phyloP scores from a whole-genome alignment of 2,329 filamentous ascomycete genomes.

The Sarocladium strictum region DNA sequence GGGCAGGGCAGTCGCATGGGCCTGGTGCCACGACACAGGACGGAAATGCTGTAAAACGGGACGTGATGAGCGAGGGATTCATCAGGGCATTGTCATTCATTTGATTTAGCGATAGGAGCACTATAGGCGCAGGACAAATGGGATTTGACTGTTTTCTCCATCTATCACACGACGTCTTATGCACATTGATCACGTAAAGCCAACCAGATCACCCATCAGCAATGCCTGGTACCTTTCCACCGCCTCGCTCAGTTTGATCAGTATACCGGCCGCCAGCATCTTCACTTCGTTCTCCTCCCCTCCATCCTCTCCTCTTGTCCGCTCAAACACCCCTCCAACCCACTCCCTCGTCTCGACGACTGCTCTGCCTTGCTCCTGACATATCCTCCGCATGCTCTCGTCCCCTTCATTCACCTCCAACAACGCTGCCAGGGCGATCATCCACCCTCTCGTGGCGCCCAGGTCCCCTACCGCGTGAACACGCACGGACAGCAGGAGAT shows the following conservation, averaged over 20 bases:
- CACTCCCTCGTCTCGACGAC: constrained; percentile 84
- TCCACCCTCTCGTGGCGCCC: constrained; percentile 63
- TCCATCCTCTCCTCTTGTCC: constrained; percentile 42
- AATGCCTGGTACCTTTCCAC: constrained; percentile 75
- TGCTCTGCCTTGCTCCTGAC: constrained; percentile 66
- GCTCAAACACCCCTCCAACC: constrained; percentile 71
- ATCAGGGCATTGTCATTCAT: background rate
- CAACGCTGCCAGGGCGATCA: constrained; percentile 74
- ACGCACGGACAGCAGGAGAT: constrained; percentile 68
- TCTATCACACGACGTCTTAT: background rate
- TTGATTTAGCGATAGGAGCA: constrained; percentile 4
- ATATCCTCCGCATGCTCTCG: constrained; percentile 54
- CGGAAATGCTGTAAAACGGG: too few relatives aligned
- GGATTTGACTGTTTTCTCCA: background rate
- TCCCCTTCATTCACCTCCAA: constrained; percentile 76
- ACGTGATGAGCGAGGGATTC: background rate
- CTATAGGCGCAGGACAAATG: background rate
- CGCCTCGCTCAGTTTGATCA: constrained; percentile 74
- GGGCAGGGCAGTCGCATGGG: too few relatives aligned
- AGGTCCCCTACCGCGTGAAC: constrained; percentile 55
- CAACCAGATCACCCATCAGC: constrained; percentile 64
- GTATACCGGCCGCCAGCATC: constrained; percentile 68
- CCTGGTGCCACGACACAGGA: background rate
- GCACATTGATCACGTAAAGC: constrained; percentile 19
- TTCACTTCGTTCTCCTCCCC: constrained; percentile 74